These are phyloP conservation scores for Phialocephala subalpina DNA, from an alignment of 2,329 filamentous ascomycete species.

Conservation along the genomic window DNA sequence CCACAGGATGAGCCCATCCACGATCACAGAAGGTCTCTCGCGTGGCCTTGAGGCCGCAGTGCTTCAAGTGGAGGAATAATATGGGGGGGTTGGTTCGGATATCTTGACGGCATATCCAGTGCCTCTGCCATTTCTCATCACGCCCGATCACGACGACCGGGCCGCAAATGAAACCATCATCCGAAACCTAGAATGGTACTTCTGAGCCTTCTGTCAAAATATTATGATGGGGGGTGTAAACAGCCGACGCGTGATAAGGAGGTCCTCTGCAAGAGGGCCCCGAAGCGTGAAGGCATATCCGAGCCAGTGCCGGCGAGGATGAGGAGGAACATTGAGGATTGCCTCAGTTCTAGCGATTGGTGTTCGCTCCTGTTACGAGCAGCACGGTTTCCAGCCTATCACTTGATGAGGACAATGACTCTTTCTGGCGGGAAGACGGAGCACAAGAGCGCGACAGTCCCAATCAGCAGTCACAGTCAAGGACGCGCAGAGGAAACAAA, in stretches of 20 bases:
- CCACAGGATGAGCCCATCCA: conserved; percentile 6
- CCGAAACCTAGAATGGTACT: background rate
- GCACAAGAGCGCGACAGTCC: conserved; percentile 23
- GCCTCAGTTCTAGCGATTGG: conserved; percentile 42
- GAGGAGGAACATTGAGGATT: conserved; percentile 24
- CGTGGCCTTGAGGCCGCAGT: conserved; percentile 2
- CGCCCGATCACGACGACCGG: conserved; percentile 26
- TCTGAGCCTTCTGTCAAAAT: background rate
- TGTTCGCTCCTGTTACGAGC: conserved; percentile 33
- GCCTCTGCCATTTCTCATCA: conserved; percentile 5
- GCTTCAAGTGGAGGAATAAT: background rate
- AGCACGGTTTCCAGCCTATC: conserved; percentile 31
- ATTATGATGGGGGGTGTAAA: conserved; percentile 1
- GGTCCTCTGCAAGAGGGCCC: background rate
- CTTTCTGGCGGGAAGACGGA: conserved; percentile 29
- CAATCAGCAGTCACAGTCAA: conserved; percentile 29
- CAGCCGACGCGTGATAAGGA: conserved; percentile 6
- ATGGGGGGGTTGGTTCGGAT: conserved; percentile 5
- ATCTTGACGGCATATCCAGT: background rate
- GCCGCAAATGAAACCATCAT: conserved; percentile 18
- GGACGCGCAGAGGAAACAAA: conserved; percentile 28
- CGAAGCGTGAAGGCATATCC: conserved; percentile 4
- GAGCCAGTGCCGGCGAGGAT: background rate
- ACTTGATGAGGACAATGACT: conserved; percentile 29
- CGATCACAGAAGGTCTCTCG: background rate